Percentiles rank a stretch among this genome's conserved stretches.
Evolutionary conservation across 1,139 yeast species (phyloP).

Genomic region (Eremothecium coryli): DNA sequence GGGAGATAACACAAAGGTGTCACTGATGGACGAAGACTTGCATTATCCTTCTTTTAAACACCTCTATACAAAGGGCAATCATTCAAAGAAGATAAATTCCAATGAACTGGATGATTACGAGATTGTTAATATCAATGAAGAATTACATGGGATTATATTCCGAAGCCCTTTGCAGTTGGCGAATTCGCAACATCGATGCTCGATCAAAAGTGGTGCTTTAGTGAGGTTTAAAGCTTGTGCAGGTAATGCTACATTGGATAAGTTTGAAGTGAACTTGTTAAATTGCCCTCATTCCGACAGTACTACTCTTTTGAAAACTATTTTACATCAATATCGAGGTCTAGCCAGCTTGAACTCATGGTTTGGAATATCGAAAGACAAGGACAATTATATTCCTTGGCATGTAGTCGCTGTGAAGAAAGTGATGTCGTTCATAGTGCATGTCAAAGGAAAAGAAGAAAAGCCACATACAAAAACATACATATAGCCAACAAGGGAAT

Average conservation of each 20-base stretch:
- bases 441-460: constrained; percentile 27
- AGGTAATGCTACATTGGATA: constrained; percentile 29
- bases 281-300: constrained; percentile 61
- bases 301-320: constrained; percentile 45
- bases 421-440: constrained; percentile 41
- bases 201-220: constrained; percentile 64
- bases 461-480: background rate
- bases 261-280: constrained; percentile 52
- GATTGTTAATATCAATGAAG: constrained; percentile 44
- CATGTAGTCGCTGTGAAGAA: constrained; percentile 71
- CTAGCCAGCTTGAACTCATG: constrained; percentile 42
- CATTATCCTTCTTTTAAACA: constrained; percentile 31
- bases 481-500: background rate
- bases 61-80: constrained; percentile 21
- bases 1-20: constrained; percentile 49
- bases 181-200: constrained; percentile 61
- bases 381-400: constrained; percentile 58
- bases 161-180: constrained; percentile 54
- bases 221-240: constrained; percentile 35
- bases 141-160: constrained; percentile 56
- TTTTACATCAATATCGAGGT: constrained; percentile 60
- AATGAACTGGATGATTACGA: constrained; percentile 33
- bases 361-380: constrained; percentile 34
- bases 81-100: constrained; percentile 13
- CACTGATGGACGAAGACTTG: constrained; percentile 35